These are phyloP conservation scores for Parastagonospora avenae DNA, from an alignment of 2,329 filamentous ascomycete genomes.

Conservation along the genomic window DNA sequence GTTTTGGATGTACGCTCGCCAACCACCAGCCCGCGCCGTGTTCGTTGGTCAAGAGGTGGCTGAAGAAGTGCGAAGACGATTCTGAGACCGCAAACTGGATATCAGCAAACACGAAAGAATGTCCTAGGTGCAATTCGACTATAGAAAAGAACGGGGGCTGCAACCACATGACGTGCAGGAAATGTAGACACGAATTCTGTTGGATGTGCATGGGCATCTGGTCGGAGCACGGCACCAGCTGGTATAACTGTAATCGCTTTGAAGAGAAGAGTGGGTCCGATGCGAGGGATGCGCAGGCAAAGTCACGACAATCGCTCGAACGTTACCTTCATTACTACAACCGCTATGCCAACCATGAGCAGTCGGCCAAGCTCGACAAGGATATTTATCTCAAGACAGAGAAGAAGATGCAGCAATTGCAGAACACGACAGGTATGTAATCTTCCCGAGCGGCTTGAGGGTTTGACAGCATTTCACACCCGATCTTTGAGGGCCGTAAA, in stretches of 20 bases:
- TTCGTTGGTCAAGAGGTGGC: constrained; percentile 87
- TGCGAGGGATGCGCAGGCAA: constrained; percentile 88
- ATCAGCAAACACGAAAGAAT: constrained; percentile 98
- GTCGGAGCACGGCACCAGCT: constrained; percentile 98
- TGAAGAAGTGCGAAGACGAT: constrained; percentile 98
- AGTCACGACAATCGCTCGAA: constrained; percentile 86
- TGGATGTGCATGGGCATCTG: constrained; percentile 99
- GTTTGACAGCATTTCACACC: too few species aligned
- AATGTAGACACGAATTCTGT: constrained; percentile 96
- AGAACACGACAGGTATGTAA: constrained; percentile 82
- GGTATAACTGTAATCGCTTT: constrained; percentile 98
- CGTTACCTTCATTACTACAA: constrained; percentile 99
- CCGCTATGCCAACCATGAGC: constrained; percentile 97
- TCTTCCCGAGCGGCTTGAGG: not conserved
- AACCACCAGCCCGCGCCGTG: constrained; percentile 96
- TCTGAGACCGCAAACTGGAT: constrained; percentile 99
- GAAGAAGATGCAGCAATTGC: constrained; percentile 97
- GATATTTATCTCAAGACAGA: constrained; percentile 96
- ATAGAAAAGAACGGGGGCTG: constrained; percentile 99
- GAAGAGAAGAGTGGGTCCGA: constrained; percentile 95
- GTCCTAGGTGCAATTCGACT: constrained; percentile 91
- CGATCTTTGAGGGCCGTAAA: too few species aligned
- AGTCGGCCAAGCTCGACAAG: constrained; percentile 94
- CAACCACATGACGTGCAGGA: constrained; percentile 97
- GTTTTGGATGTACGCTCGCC: constrained; percentile 87